Percentiles rank a stretch among this genome's conserved stretches.
phyloP scores from a whole-genome alignment of 202 grass and related monocot species.

The Tripidium arundinaceum region DNA sequence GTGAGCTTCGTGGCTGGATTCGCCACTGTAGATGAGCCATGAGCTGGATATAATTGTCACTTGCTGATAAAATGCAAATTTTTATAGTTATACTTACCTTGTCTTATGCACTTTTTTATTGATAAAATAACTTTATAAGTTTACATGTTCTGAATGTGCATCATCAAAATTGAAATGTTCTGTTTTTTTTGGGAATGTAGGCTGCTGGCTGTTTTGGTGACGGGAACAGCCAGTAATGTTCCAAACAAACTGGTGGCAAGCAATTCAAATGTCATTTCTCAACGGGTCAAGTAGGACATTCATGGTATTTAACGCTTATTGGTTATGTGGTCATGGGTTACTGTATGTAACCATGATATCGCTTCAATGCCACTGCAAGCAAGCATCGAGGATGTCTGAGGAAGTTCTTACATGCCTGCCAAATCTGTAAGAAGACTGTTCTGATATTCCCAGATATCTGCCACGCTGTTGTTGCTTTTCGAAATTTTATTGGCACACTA shows the following conservation, averaged over 20 bases:
- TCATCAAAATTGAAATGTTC: too few relatives aligned
- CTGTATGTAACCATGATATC: neutral
- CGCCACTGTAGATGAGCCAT: neutral
- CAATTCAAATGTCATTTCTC: conserved; percentile 1
- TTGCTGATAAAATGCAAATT: neutral
- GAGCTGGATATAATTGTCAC: neutral
- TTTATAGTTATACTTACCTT: neutral
- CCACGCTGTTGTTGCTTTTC: neutral
- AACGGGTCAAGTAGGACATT: neutral
- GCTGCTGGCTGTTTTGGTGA: conserved; percentile 17
- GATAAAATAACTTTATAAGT: neutral
- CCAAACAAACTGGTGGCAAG: neutral
- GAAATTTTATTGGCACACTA: neutral
- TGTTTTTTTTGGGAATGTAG: conserved; percentile 10
- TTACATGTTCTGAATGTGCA: neutral
- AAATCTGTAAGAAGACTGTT: neutral
- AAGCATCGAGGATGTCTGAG: neutral
- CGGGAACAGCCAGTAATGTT: neutral
- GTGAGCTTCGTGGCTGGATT: too few relatives aligned
- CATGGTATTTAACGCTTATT: neutral
- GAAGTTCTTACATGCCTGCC: neutral
- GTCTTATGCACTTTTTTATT: neutral
- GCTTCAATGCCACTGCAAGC: neutral
- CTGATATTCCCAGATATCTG: neutral
- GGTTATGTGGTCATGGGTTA: neutral